These are phyloP conservation scores for Pleurotus tuoliensis DNA, from an alignment of 768 basidiomycete species.

Conservation along the genomic window DNA sequence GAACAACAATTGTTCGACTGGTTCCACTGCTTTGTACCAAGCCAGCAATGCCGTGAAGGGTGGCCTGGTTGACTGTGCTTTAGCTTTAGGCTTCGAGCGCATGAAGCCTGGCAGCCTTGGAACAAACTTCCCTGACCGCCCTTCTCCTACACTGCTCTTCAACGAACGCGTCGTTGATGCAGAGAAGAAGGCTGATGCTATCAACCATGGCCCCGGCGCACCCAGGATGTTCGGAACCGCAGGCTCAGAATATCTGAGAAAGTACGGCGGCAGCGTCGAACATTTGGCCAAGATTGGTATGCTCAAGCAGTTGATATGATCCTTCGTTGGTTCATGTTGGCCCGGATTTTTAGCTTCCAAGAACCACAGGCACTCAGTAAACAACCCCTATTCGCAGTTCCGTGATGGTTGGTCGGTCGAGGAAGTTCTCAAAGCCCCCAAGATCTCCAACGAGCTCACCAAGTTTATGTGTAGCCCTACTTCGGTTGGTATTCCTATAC, in stretches of 20 bases:
- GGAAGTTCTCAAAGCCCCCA: constrained; percentile 60
- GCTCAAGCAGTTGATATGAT: constrained; percentile 7
- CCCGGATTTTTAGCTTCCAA: constrained; percentile 54
- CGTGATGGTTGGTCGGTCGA: constrained; percentile 72
- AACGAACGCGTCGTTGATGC: constrained; percentile 39
- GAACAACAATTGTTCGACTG: constrained; percentile 86
- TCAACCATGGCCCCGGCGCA: constrained; percentile 66
- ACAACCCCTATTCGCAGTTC: constrained; percentile 88
- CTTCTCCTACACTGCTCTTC: constrained; percentile 46
- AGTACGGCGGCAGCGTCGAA: constrained; percentile 62
- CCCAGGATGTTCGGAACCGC: constrained; percentile 76
- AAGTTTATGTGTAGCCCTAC: constrained; percentile 89
- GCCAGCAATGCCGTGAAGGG: constrained; percentile 69
- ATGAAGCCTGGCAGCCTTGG: constrained; percentile 75
- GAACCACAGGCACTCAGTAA: constrained; percentile 77
- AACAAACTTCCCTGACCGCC: constrained; percentile 56
- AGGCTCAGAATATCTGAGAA: constrained; percentile 72
- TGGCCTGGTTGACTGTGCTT: constrained; percentile 66
- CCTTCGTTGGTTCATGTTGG: too few relatives aligned
- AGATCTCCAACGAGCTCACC: constrained; percentile 70
- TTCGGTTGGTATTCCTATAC: constrained; percentile 39
- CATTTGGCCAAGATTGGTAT: constrained; percentile 77
- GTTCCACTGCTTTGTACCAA: constrained; percentile 72
- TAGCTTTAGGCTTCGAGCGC: constrained; percentile 85
- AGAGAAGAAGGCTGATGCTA: constrained; percentile 46